phyloP scores from a whole-genome alignment of 805 yeast genomes.

The Kurtzmaniella cleridarum region DNA sequence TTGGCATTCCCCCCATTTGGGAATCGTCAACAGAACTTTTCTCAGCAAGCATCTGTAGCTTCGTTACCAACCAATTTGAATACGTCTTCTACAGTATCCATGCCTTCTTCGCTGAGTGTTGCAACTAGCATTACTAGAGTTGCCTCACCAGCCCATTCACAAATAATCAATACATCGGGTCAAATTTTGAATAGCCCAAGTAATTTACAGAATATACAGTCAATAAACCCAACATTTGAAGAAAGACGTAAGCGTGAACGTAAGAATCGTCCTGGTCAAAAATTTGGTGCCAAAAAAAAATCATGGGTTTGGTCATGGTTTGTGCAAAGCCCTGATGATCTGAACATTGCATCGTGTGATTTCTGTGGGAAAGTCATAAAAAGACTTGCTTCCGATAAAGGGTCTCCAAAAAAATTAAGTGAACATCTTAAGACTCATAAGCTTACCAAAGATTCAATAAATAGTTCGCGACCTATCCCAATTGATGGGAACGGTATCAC shows the following conservation, averaged over 20 bases:
- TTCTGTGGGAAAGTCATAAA: slow-evolving; percentile 45
- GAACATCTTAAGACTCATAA: slow-evolving; percentile 56
- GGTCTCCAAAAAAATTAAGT: slow-evolving; percentile 53
- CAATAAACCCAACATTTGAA: background rate
- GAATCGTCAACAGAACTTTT: slow-evolving; percentile 7
- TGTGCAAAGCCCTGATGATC: slow-evolving; percentile 42
- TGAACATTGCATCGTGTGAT: slow-evolving; percentile 50
- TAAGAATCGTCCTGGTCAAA: slow-evolving; percentile 47
- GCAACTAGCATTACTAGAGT: slow-evolving; percentile 7
- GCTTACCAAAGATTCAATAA: slow-evolving; percentile 34
- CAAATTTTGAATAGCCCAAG: background rate
- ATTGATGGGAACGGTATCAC: slow-evolving; percentile 34
- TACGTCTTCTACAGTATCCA: slow-evolving; percentile 8
- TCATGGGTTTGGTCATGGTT: slow-evolving; percentile 66
- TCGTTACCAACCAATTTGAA: slow-evolving; percentile 3
- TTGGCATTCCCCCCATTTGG: slow-evolving; percentile 19
- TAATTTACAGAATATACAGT: background rate
- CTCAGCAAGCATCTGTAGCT: slow-evolving; percentile 2
- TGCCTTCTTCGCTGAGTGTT: slow-evolving; percentile 7
- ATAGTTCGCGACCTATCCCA: slow-evolving; percentile 34
- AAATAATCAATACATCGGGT: background rate
- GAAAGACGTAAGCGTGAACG: slow-evolving; percentile 20
- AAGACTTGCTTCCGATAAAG: slow-evolving; percentile 48
- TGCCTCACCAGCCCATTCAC: slow-evolving; percentile 3
- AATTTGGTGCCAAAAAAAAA: slow-evolving; percentile 55